Conservation (phyloP, 2,329 filamentous ascomycete species). For the Davidsoniella virescens region DNA sequence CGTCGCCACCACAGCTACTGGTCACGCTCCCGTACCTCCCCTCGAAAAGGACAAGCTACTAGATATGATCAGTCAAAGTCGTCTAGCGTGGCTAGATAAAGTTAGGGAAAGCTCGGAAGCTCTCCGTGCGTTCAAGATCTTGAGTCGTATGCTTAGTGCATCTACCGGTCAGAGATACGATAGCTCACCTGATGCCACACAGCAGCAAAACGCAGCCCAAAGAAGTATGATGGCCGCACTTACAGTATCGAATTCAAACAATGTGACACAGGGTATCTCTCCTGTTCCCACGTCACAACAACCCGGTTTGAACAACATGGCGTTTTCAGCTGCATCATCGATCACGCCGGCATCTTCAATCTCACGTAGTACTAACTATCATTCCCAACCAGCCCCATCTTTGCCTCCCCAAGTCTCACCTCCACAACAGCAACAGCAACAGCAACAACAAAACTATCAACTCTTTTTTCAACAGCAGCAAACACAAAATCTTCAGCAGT, state of each 20-base stretch:
- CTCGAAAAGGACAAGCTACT: constrained; percentile 17
- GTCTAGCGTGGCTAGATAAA: constrained; percentile 18
- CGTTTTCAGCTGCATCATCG: not conserved
- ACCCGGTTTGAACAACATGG: too few relatives aligned
- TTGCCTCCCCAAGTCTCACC: too few relatives aligned
- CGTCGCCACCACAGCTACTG: not conserved
- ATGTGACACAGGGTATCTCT: not conserved
- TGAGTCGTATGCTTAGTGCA: constrained; percentile 19
- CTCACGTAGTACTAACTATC: too few relatives aligned
- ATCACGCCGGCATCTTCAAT: not conserved
- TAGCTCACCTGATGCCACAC: constrained; percentile 15
- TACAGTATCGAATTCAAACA: not conserved
- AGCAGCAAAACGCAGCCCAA: not conserved
- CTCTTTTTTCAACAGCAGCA: not conserved
- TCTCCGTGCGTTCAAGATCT: constrained; percentile 19
- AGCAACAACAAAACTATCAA: not conserved
- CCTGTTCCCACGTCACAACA: not conserved
- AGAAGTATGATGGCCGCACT: not conserved
- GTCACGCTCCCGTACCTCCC: constrained; percentile 7
- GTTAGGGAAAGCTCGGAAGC: constrained; percentile 18
- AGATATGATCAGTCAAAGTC: constrained; percentile 17
- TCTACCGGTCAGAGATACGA: constrained; percentile 17
- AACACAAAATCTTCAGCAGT: not conserved
- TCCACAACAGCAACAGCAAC: too few relatives aligned
- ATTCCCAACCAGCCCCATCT: too few relatives aligned